Percentiles rank a stretch among this genome's conserved stretches.
phyloP scores from a whole-genome alignment of 345 rosid genomes.

The Eucalyptus polybractea region DNA sequence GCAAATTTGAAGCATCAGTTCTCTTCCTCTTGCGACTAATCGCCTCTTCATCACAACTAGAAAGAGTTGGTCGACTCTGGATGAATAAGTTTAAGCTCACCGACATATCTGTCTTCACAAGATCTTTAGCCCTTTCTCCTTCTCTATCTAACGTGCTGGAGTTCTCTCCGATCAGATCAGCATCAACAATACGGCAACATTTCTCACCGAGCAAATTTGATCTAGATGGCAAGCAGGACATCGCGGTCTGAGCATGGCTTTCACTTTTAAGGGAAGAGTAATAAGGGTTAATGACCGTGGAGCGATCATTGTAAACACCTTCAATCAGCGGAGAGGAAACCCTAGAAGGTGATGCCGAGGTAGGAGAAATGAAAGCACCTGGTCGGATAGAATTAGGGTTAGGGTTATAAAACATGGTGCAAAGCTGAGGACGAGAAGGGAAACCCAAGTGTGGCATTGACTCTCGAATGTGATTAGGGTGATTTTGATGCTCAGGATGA shows the following conservation, averaged over 20 bases:
- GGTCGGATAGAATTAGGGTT: slow-evolving; percentile 38
- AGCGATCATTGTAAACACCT: slow-evolving; percentile 1
- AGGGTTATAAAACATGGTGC: slow-evolving; percentile 34
- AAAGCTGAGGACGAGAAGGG: slow-evolving; percentile 26
- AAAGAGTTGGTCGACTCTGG: slow-evolving; percentile 18
- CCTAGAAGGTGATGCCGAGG: slow-evolving; percentile 36
- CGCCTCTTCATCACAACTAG: slow-evolving; percentile 14
- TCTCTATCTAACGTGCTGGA: slow-evolving; percentile 13
- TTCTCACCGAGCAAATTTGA: slow-evolving; percentile 6
- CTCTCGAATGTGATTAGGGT: not conserved
- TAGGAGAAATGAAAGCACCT: slow-evolving; percentile 3
- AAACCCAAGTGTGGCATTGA: slow-evolving; percentile 20
- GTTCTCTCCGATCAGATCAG: slow-evolving; percentile 14
- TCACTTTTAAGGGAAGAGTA: slow-evolving; percentile 17
- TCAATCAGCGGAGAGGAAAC: slow-evolving; percentile 19
- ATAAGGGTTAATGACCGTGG: slow-evolving; percentile 4
- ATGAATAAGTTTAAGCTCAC: slow-evolving; percentile 57
- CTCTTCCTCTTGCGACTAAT: slow-evolving; percentile 39
- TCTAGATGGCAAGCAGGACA: slow-evolving; percentile 14
- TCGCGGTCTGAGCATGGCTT: not conserved
- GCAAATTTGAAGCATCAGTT: slow-evolving; percentile 16
- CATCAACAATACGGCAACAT: slow-evolving; percentile 9
- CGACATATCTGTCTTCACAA: slow-evolving; percentile 29
- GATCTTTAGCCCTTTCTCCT: slow-evolving; percentile 15
- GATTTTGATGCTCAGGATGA: slow-evolving; percentile 11